phyloP scores from a whole-genome alignment of 1,139 yeast species.

The Geotrichum fermentans region DNA sequence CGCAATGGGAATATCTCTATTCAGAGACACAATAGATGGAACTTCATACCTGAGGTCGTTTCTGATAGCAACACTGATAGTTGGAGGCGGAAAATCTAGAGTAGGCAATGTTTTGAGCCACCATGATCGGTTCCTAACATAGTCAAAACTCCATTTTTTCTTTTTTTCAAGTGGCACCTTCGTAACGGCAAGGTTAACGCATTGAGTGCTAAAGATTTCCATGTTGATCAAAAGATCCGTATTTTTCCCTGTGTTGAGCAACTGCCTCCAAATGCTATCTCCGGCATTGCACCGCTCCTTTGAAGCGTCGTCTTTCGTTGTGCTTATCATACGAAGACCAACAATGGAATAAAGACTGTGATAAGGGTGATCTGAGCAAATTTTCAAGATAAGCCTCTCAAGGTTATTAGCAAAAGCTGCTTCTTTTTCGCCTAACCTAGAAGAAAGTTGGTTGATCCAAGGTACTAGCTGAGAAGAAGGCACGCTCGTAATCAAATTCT shows the following conservation, averaged over 20 bases:
- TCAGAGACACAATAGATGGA: constrained; percentile 47
- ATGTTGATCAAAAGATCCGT: constrained; percentile 40
- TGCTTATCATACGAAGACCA: constrained; percentile 29
- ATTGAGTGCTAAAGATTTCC: constrained; percentile 47
- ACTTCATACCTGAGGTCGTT: constrained; percentile 46
- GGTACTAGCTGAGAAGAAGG: constrained; percentile 63
- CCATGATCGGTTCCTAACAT: constrained; percentile 37
- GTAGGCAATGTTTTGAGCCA: constrained; percentile 50
- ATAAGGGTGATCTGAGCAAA: constrained; percentile 65
- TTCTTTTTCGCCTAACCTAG: constrained; percentile 48
- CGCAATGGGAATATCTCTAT: constrained; percentile 53
- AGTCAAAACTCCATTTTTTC: constrained; percentile 12
- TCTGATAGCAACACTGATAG: constrained; percentile 46
- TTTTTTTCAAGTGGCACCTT: constrained; percentile 11
- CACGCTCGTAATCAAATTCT: constrained; percentile 39
- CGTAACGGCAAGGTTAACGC: constrained; percentile 47
- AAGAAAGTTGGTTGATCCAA: constrained; percentile 80
- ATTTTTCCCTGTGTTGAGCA: constrained; percentile 7
- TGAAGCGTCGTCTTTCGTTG: constrained; percentile 16
- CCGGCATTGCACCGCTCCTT: constrained; percentile 26
- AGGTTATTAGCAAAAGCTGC: constrained; percentile 53
- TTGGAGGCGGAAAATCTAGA: constrained; percentile 62
- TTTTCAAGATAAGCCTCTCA: constrained; percentile 45
- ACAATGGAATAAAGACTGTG: constrained; percentile 69
- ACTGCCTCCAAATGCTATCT: constrained; percentile 20